phyloP scores from a whole-genome alignment of 768 basidiomycete species.

The Stropharia rugosoannulata region DNA sequence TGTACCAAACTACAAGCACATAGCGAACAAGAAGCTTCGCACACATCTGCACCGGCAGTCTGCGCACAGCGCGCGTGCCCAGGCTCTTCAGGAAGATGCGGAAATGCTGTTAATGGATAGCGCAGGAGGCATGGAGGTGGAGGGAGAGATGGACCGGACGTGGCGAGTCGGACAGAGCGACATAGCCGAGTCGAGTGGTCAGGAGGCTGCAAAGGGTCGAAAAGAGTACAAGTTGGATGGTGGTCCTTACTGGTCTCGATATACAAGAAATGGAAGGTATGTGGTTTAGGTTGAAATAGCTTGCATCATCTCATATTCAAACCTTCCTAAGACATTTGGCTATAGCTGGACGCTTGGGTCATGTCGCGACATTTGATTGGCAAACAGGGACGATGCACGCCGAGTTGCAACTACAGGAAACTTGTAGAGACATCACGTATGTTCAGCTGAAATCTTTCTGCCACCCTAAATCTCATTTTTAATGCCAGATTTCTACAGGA shows the following conservation, averaged over 20 bases:
- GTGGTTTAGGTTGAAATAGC: constrained; percentile 1
- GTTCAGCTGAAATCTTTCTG: not conserved
- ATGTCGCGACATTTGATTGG: constrained; percentile 95
- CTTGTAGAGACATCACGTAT: constrained; percentile 86
- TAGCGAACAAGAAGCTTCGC: constrained; percentile 77
- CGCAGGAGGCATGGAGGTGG: constrained; percentile 70
- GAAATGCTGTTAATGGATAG: constrained; percentile 71
- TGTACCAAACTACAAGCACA: constrained; percentile 53
- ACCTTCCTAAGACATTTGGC: constrained; percentile 67
- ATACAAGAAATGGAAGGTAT: constrained; percentile 89
- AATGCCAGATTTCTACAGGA: constrained; percentile 80
- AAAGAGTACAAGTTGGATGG: constrained; percentile 82
- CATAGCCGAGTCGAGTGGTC: constrained; percentile 61
- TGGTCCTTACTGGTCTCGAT: constrained; percentile 82
- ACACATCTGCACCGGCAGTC: constrained; percentile 63
- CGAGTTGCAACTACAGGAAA: constrained; percentile 88
- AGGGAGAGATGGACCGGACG: constrained; percentile 81
- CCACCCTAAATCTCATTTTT: not conserved
- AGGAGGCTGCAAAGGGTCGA: constrained; percentile 74
- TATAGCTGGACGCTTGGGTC: constrained; percentile 78
- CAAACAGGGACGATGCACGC: constrained; percentile 81
- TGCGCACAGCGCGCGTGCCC: constrained; percentile 58
- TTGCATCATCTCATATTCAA: not conserved
- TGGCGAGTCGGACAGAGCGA: constrained; percentile 88
- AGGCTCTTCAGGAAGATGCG: constrained; percentile 65